phyloP scores from a whole-genome alignment of 176 grass and related monocot genomes.

The Metroxylon sagu region DNA sequence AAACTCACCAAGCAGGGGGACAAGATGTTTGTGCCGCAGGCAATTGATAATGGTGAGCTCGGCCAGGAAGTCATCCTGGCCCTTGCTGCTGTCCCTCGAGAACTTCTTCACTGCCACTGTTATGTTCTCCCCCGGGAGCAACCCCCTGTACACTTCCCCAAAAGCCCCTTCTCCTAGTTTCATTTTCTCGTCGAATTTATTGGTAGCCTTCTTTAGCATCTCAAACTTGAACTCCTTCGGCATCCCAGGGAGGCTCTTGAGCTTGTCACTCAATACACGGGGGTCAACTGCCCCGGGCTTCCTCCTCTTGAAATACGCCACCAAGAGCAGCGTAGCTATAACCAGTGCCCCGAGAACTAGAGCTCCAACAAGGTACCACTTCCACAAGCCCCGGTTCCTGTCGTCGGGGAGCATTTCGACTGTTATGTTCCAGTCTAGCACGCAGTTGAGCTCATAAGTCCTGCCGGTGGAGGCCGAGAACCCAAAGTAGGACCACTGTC shows the following conservation, averaged over 20 bases:
- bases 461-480: slow-evolving; percentile 76
- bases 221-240: slow-evolving; percentile 27
- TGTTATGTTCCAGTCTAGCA: slow-evolving; percentile 64
- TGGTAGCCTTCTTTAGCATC: slow-evolving; percentile 35
- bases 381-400: neutral
- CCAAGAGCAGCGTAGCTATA: too few relatives aligned
- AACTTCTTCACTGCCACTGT: slow-evolving; percentile 52
- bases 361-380: slow-evolving; percentile 1
- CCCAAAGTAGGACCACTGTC: slow-evolving; percentile 45
- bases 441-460: slow-evolving; percentile 70
- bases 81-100: slow-evolving; percentile 18
- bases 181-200: slow-evolving; percentile 29
- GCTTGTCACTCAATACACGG: neutral
- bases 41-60: slow-evolving; percentile 59
- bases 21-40: slow-evolving; percentile 46
- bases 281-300: neutral
- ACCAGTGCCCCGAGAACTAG: too few relatives aligned
- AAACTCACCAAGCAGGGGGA: slow-evolving; percentile 33
- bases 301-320: neutral
- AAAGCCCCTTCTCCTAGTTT: slow-evolving; percentile 32
- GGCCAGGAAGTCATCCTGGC: slow-evolving; percentile 33
- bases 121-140: slow-evolving; percentile 7
- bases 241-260: slow-evolving; percentile 43
- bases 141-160: slow-evolving; percentile 41
- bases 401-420: slow-evolving; percentile 30